Conservation (phyloP, 768 basidiomycete genomes). For the Lenzites betulinus region DNA sequence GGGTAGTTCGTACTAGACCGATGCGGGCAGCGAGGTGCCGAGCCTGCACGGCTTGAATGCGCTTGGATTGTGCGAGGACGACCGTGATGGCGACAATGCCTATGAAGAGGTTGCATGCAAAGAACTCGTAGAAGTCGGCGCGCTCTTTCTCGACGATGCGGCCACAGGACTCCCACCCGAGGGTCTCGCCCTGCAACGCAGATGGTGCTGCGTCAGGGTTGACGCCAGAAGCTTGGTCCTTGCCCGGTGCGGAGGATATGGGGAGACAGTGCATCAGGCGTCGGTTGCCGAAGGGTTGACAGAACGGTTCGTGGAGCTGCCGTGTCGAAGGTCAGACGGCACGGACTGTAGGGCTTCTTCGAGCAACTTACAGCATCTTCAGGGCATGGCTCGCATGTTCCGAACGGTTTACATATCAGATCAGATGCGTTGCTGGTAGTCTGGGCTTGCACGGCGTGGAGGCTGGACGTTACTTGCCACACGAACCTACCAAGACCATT, state of each 20-base stretch:
- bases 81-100: slow-evolving; percentile 64
- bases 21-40: slow-evolving; percentile 85
- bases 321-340: background rate
- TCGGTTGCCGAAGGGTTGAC: slow-evolving; percentile 94
- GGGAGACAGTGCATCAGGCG: slow-evolving; percentile 82
- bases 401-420: slow-evolving; percentile 51
- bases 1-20: slow-evolving; percentile 59
- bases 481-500: slow-evolving; percentile 4
- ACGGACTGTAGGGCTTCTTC: too few species aligned
- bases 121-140: slow-evolving; percentile 88
- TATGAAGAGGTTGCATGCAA: slow-evolving; percentile 81
- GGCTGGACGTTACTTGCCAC: background rate
- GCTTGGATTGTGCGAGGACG: slow-evolving; percentile 67
- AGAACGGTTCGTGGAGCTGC: slow-evolving; percentile 85
- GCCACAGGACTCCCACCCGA: slow-evolving; percentile 93
- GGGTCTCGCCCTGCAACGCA: slow-evolving; percentile 52
- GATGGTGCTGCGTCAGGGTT: slow-evolving; percentile 19
- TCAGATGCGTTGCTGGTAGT: slow-evolving; percentile 9
- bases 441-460: slow-evolving; percentile 5
- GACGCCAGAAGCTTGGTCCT: background rate
- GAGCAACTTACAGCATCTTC: slow-evolving; percentile 52
- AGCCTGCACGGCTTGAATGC: slow-evolving; percentile 73
- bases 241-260: background rate
- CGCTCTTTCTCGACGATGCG: slow-evolving; percentile 79
- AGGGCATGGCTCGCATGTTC: slow-evolving; percentile 65